Conservation (phyloP, 345 rosid genomes). For the Luvunga scandens region DNA sequence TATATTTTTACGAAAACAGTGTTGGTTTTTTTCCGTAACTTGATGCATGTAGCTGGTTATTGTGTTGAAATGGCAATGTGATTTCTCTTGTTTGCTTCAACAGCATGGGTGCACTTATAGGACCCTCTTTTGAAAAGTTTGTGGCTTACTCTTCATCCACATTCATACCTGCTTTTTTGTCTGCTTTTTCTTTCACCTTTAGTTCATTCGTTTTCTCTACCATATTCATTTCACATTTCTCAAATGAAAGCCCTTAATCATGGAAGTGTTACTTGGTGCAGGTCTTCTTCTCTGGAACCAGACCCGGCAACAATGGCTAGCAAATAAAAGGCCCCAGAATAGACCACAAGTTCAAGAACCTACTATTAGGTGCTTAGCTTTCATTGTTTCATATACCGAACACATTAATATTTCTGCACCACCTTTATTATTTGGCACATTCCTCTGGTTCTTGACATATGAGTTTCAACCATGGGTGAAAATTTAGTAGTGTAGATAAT, state of each 20-base stretch:
- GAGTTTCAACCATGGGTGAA: not conserved
- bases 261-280: conserved; percentile 21
- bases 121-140: not conserved
- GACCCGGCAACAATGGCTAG: conserved; percentile 67
- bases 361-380: conserved; percentile 50
- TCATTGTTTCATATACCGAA: not conserved
- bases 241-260: conserved; percentile 9
- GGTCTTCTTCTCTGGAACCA: conserved; percentile 78
- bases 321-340: conserved; percentile 37
- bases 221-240: not conserved
- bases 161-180: not conserved
- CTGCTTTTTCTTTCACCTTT: not conserved
- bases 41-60: not conserved
- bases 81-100: not conserved
- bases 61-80: not conserved
- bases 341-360: conserved; percentile 50
- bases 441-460: not conserved
- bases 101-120: not conserved
- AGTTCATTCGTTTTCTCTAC: not conserved
- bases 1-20: not conserved
- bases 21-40: not conserved
- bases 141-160: not conserved
- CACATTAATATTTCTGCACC: not conserved
- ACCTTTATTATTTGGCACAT: not conserved
- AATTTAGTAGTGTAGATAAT: not conserved